These are phyloP conservation scores for Fusarium gaditjirri DNA, from an alignment of 2,329 filamentous ascomycete genomes.

Conservation along the genomic window DNA sequence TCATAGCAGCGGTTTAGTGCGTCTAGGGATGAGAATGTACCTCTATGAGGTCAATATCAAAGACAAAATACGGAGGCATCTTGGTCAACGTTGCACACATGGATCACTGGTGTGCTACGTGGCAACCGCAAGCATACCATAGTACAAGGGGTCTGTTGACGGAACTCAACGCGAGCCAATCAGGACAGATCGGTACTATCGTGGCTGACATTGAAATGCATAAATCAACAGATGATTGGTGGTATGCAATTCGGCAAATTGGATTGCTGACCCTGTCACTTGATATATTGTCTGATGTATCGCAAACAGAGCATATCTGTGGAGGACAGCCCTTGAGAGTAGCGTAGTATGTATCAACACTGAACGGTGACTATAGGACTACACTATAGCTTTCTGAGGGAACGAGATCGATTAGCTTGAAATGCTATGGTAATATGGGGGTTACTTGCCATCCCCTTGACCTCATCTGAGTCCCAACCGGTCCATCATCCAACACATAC, in stretches of 20 bases:
- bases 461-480: neutral
- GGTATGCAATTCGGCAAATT: neutral
- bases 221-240: neutral
- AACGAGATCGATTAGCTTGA: neutral
- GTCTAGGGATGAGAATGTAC: neutral
- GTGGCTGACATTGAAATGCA: neutral
- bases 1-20: neutral
- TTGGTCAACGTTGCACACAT: neutral
- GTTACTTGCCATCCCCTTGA: neutral
- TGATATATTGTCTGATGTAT: neutral
- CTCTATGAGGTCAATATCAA: neutral
- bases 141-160: neutral
- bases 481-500: neutral
- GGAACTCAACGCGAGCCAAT: neutral
- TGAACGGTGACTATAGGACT: neutral
- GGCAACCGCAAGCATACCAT: neutral
- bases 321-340: neutral
- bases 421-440: neutral
- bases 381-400: neutral
- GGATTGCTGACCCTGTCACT: neutral
- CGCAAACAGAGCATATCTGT: neutral
- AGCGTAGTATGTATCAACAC: neutral
- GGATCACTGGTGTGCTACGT: neutral
- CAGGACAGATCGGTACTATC: neutral
- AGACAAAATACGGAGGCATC: neutral